Percentiles rank a stretch among this genome's conserved stretches.
Evolutionary conservation across 805 yeast genomes (phyloP).

Genomic region (Grigorovia yakushimaensis): DNA sequence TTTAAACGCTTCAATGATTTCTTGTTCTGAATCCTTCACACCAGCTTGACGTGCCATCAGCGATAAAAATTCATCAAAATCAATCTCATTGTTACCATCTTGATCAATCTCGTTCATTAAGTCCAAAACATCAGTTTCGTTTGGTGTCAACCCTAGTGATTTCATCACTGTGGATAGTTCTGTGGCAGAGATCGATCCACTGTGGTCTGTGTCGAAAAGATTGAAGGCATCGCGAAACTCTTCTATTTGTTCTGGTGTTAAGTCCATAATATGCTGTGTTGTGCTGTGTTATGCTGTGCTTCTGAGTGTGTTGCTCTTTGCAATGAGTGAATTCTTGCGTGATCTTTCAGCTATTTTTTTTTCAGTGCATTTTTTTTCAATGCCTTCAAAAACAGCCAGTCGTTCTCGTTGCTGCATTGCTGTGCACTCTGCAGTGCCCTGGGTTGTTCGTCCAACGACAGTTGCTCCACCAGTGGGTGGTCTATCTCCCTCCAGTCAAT

Average conservation of each 20-base stretch:
- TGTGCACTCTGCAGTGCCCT: background rate
- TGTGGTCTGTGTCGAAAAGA: conserved; percentile 89
- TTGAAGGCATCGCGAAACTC: conserved; percentile 97
- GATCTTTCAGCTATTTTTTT: background rate
- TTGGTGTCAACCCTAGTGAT: conserved; percentile 93
- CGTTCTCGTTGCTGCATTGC: background rate
- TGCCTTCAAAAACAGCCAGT: background rate
- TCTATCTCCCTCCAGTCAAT: background rate
- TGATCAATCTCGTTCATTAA: conserved; percentile 95
- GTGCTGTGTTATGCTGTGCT: background rate
- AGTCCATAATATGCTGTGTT: conserved; percentile 11
- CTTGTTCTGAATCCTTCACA: conserved; percentile 94
- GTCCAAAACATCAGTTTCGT: conserved; percentile 88
- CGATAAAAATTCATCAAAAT: conserved; percentile 71
- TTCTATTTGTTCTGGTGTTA: conserved; percentile 88
- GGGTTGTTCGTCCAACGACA: background rate
- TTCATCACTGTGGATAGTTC: conserved; percentile 98
- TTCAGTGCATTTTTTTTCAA: background rate
- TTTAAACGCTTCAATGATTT: conserved; percentile 92
- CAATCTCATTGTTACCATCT: conserved; percentile 85
- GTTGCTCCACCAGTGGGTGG: background rate
- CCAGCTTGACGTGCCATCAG: conserved; percentile 87
- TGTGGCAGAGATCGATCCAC: conserved; percentile 89
- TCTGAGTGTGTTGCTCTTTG: too few relatives aligned
- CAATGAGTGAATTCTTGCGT: background rate